Base-by-base conservation (phyloP, 164 flowering plant species). In the Aristolochia fimbriata region DNA sequence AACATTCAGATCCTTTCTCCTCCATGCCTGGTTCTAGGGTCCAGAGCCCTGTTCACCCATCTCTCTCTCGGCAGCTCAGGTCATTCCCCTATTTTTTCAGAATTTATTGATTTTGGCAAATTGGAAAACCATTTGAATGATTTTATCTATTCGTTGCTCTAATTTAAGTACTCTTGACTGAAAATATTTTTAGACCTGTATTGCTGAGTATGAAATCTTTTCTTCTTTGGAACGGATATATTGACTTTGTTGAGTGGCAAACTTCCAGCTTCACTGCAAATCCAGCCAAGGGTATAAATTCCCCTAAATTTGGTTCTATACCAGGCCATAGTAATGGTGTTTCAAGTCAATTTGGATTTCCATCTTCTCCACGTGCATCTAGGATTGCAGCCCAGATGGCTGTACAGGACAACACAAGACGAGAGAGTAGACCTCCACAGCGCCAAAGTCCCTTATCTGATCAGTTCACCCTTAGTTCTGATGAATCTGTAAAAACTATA, bases 251-350 rank as follows among this genome's bases (percentile, higher is more conserved):
- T 45, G 37, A 20, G 19, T 58, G 5, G 54, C 7, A 52, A 46
- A 48, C 24, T 71, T 71, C 37, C 81, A 91, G 97, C 71, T 82
- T 86, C 41, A 81, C 91, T 22, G 67, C 80, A 30, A 86, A 71
- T 70, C 41, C 73, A 55, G 58, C 68, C 45, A 78, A 70, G 62
- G 84, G 74, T 50, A 54, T 59, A 43, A 88, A 85, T 24, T 56
- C 58, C 31, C 77, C 80, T 4, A 55, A 67, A 14, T 76, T 74
- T 64, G 64, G 68, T 21, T 68, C 80, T 21, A 15, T 61, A 13
- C 22, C 37, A 19, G 7, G 68, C 69, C 65, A 60, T 67, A 76
- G 63, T 65, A 78, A 78, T 48, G 52, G 57, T 60, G 51, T 58
- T 61, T 58, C 74, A 21, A 59, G 49, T 62, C 74, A 66, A 51